Base-by-base conservation (phyloP, 2,329 filamentous ascomycete genomes). In the Xylariaceae sp. region DNA sequence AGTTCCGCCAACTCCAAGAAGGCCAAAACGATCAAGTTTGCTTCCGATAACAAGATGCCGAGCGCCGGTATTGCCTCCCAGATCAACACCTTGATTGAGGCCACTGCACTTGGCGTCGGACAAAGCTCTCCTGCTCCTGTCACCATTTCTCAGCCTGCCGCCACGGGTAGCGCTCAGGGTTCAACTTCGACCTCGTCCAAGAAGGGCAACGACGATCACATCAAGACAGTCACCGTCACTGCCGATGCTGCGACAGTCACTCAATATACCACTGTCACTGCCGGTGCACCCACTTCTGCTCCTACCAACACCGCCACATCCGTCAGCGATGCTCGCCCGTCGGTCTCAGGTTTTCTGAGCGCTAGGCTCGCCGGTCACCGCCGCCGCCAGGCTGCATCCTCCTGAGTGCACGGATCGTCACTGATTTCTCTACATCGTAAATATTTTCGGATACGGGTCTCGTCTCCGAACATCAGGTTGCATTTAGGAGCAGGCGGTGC, bases 161-260 rank as follows among this genome's bases (percentile, higher is more conserved):
- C 49, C 31, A 48, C 51, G 33, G 42, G 57, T 16, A 52, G 54
- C 22, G 50, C 39, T 50, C 55, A 43, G 55, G 62, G 60, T n/a
- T 55, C 57, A 12, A 33, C 45, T 18, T 47, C n/a, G 22, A 55
- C 44, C 5, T 51, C 51, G 34, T 42, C 50, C n/a, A 54, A 65
- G 61, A 31, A 51, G 16, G 44, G 48, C 16, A 47, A 63, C 60
- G 31, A 58, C 13, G 40, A 38, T 6, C 69, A 70, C 36, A 70
- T 73, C 10, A 64, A 71, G 52, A 76, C 73, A 18, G 66, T 73
- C 33, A 75, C 73, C 2, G 73, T 75, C 39, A 77, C 73, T 1
- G 68, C 62, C 6, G 64, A 66, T 7, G 65, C 72, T 1, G 67
- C 65, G n/a, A 72, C 74, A 1, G 64, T 73, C 9, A 71, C 68